A percentile compares a stretch with the other conserved stretches of the same genome.
Evolutionary conservation across 75 land plant genomes (phyloP).

Genomic region (Sequoia sempervirens): DNA sequence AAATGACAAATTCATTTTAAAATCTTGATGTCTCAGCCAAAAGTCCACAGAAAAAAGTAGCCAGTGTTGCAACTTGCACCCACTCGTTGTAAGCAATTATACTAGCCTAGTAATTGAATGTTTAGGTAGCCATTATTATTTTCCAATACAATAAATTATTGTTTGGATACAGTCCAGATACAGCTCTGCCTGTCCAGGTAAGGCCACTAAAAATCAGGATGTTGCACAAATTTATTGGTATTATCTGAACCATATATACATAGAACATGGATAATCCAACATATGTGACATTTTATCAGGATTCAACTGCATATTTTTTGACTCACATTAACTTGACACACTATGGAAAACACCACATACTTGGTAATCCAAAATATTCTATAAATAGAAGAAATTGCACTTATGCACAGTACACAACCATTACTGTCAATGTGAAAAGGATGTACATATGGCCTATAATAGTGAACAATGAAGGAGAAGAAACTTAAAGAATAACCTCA

Average conservation of each 20-base stretch:
- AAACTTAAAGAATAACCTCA: too few species aligned
- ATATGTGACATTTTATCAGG: too few species aligned
- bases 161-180: background rate
- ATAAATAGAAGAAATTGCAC: background rate
- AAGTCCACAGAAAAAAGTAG: too few species aligned
- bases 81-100: too few species aligned
- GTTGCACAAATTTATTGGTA: background rate
- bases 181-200: background rate
- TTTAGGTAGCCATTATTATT: too few species aligned
- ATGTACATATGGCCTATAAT: background rate
- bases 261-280: background rate
- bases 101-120: too few species aligned
- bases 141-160: too few species aligned
- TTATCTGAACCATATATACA: background rate
- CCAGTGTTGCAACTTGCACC: too few species aligned
- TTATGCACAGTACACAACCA: background rate
- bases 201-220: background rate
- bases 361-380: too few species aligned
- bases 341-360: too few species aligned
- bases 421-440: background rate
- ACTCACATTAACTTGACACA: too few species aligned
- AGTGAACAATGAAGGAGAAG: background rate
- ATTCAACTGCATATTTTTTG: too few species aligned
- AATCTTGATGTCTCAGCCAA: background rate
- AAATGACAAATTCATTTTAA: background rate